phyloP scores from a whole-genome alignment of 1,284 basidiomycete genomes.

The Cutaneotrichosporon spelunceum region DNA sequence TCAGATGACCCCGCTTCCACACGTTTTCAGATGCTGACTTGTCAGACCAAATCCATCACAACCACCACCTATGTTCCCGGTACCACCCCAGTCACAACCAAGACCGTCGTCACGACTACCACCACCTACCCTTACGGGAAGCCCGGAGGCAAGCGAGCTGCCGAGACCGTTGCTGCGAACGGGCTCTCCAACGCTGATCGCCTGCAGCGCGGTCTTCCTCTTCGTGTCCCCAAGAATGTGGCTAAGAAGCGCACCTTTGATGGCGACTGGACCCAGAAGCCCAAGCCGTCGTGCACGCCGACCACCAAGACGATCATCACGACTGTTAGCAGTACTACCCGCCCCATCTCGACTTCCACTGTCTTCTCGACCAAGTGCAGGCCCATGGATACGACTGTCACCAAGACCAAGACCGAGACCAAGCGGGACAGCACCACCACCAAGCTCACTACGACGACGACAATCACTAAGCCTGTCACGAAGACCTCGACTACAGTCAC shows the following conservation, averaged over 20 bases:
- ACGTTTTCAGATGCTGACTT: no score
- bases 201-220: constrained; percentile 18
- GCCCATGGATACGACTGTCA: background rate
- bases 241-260: background rate
- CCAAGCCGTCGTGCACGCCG: constrained; percentile 13
- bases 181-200: constrained; percentile 20
- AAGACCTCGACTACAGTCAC: background rate
- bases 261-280: background rate
- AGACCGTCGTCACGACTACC: background rate
- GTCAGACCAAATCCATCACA: background rate
- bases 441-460: background rate
- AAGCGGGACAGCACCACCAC: background rate
- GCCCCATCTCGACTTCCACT: background rate
- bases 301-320: constrained; percentile 4
- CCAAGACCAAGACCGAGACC: background rate
- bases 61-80: background rate
- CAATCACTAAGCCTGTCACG: background rate
- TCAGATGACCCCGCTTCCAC: no score
- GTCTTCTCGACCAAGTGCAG: background rate
- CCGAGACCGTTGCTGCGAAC: background rate
- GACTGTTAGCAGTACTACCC: background rate
- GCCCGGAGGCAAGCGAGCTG: background rate
- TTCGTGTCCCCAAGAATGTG: background rate
- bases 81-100: background rate
- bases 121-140: background rate